A percentile compares a stretch with the other conserved stretches of the same genome.
Evolutionary conservation across 2,329 filamentous ascomycete genomes (phyloP).

Genomic region (Paracorniculantispora psalliotae): DNA sequence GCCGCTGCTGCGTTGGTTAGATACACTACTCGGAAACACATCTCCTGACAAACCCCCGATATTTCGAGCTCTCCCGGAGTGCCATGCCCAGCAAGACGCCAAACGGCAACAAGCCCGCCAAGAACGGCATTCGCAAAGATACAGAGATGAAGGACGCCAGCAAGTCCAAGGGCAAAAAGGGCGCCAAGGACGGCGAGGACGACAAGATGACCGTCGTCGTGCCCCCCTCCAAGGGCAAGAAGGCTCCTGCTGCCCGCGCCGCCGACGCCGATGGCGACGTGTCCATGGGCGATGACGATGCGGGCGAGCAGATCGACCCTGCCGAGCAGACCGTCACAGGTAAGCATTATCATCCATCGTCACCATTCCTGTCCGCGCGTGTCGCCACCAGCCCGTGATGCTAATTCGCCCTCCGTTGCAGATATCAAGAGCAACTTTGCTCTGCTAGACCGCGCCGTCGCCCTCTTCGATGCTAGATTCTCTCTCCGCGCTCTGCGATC

Average conservation of each 20-base stretch:
- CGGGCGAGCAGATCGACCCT: slow-evolving; percentile 55
- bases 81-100: slow-evolving; percentile 70
- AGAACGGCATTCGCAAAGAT: slow-evolving; percentile 63
- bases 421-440: slow-evolving; percentile 95
- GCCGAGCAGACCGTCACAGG: slow-evolving; percentile 56
- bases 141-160: slow-evolving; percentile 66
- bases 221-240: slow-evolving; percentile 62
- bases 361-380: background rate
- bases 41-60: no score
- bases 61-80: background rate
- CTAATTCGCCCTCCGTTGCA: slow-evolving; percentile 32
- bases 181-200: slow-evolving; percentile 61
- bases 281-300: slow-evolving; percentile 61
- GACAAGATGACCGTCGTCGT: slow-evolving; percentile 80
- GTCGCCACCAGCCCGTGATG: slow-evolving; percentile 18
- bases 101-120: slow-evolving; percentile 63
- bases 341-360: slow-evolving; percentile 31
- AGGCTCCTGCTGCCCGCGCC: slow-evolving; percentile 51
- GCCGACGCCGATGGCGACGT: slow-evolving; percentile 66
- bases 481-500: slow-evolving; percentile 89
- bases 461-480: slow-evolving; percentile 91
- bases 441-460: slow-evolving; percentile 85
- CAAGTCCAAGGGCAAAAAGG: slow-evolving; percentile 63
- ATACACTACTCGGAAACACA: no score
- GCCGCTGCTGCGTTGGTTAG: no score